Conservation (phyloP, 441 rosid species). For the Populus trichocarpa region DNA sequence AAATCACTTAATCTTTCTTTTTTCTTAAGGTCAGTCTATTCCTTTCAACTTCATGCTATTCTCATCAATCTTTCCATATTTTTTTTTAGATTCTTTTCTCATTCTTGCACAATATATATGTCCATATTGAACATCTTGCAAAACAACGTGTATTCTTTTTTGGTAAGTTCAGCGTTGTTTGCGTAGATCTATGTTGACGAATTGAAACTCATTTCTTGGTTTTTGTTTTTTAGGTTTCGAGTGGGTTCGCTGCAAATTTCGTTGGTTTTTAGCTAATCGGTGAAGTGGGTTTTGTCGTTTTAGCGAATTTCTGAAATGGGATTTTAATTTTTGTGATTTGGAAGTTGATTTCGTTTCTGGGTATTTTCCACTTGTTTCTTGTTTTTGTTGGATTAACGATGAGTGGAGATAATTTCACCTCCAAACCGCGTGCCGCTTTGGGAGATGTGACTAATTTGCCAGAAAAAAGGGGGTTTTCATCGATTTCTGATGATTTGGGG, state of each 20-base stretch:
- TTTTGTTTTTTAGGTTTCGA: not conserved
- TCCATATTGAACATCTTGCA: not conserved
- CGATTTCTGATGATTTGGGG: slow-evolving; percentile 36
- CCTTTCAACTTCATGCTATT: not conserved
- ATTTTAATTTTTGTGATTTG: not conserved
- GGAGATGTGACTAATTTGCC: slow-evolving; percentile 62
- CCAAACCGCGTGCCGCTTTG: slow-evolving; percentile 34
- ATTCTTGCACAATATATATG: not conserved
- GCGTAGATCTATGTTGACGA: not conserved
- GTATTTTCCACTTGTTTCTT: not conserved
- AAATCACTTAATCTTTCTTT: not conserved
- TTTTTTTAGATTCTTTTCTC: not conserved
- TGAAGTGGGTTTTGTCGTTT: not conserved
- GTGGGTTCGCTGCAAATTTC: not conserved
- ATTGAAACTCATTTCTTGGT: not conserved
- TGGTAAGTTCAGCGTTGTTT: not conserved
- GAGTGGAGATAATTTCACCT: slow-evolving; percentile 48
- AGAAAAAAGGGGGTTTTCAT: slow-evolving; percentile 45
- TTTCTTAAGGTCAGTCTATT: slow-evolving; percentile 7
- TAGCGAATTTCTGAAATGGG: slow-evolving; percentile 3
- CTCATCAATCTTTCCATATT: not conserved
- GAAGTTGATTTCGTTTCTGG: not conserved
- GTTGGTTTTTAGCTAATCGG: not conserved
- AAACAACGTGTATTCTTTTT: not conserved
- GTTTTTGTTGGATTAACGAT: slow-evolving; percentile 25